These are phyloP conservation scores for Fusarium hainanense DNA, from an alignment of 2,329 filamentous ascomycete species.

Conservation along the genomic window DNA sequence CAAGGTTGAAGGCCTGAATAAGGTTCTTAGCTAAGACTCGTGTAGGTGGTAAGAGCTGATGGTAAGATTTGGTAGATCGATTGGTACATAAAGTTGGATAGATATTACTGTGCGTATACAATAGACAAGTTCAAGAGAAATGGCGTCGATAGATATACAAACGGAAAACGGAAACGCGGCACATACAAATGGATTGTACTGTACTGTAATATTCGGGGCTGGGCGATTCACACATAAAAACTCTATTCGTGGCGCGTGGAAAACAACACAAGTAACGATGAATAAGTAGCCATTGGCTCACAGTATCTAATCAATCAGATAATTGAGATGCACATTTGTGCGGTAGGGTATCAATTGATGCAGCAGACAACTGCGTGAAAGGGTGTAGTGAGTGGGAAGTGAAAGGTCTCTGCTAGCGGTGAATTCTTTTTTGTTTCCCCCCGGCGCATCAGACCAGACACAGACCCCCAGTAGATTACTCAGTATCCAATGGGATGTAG, in stretches of 20 bases:
- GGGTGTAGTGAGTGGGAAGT: slow-evolving; percentile 11
- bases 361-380: neutral
- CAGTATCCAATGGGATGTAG: slow-evolving; percentile 27
- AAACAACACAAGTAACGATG: slow-evolving; percentile 3
- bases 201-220: slow-evolving; percentile 1
- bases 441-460: slow-evolving; percentile 2
- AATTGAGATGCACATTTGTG: neutral
- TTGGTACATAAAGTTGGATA: neutral
- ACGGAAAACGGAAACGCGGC: slow-evolving; percentile 6
- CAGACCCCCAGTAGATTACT: slow-evolving; percentile 6
- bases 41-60: neutral
- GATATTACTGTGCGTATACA: neutral
- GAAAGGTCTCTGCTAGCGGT: slow-evolving; percentile 21
- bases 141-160: neutral
- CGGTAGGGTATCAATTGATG: slow-evolving; percentile 13
- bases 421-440: slow-evolving; percentile 21
- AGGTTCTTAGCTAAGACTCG: slow-evolving; percentile 16
- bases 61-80: neutral
- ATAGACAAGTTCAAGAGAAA: neutral
- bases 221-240: slow-evolving; percentile 32
- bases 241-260: slow-evolving; percentile 13
- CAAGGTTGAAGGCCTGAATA: slow-evolving; percentile 1
- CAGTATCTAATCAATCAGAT: slow-evolving; percentile 6
- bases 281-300: slow-evolving; percentile 24
- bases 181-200: slow-evolving; percentile 25